Percentiles rank a stretch among this genome's conserved stretches.
phyloP scores from a whole-genome alignment of 2,329 filamentous ascomycete species.

The Penicillium sp. region DNA sequence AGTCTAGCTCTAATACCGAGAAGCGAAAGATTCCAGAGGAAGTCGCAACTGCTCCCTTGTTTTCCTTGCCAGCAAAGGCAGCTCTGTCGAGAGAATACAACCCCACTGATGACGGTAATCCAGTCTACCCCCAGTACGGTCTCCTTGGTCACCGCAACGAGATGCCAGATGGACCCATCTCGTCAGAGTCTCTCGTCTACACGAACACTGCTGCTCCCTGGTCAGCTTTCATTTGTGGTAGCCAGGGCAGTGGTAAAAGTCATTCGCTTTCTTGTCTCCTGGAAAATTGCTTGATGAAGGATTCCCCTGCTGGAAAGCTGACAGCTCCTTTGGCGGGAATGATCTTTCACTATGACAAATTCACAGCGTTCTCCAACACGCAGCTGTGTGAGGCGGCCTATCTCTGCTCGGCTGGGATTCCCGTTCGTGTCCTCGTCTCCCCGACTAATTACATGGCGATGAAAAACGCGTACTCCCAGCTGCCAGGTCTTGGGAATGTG shows the following conservation, averaged over 20 bases:
- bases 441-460: constrained; percentile 44
- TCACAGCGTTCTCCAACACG: constrained; percentile 31
- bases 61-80: neutral
- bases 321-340: constrained; percentile 47
- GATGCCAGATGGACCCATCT: neutral
- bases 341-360: constrained; percentile 53
- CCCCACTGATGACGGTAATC: neutral
- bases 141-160: neutral
- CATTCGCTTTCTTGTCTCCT: constrained; percentile 56
- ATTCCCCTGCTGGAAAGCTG: constrained; percentile 38
- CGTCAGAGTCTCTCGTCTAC: neutral
- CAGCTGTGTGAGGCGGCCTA: constrained; percentile 52
- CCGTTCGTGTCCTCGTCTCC: constrained; percentile 49
- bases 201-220: constrained; percentile 51
- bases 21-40: neutral
- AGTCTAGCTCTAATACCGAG: no score
- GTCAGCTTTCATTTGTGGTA: constrained; percentile 58
- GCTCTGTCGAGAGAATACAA: neutral
- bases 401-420: constrained; percentile 44
- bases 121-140: neutral
- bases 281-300: constrained; percentile 35
- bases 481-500: constrained; percentile 24
- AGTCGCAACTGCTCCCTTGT: neutral
- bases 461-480: constrained; percentile 36
- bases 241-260: constrained; percentile 57